phyloP scores from a whole-genome alignment of 2,329 filamentous ascomycete species.

The Talaromyces sp. region DNA sequence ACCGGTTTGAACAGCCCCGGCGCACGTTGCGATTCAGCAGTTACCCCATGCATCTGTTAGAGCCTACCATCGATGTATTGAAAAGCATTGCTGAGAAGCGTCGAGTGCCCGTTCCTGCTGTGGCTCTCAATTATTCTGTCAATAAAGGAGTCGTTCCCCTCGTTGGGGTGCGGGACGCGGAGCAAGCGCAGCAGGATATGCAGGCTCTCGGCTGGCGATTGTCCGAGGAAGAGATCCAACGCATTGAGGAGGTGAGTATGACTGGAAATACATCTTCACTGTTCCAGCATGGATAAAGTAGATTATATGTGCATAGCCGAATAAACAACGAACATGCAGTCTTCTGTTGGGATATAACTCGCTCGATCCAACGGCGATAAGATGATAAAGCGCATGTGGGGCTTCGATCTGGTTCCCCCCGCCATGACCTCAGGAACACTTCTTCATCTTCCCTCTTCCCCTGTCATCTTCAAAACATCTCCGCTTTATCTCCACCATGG shows the following conservation, averaged over 20 bases:
- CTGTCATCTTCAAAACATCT: slow-evolving; percentile 4
- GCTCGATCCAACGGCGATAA: background rate
- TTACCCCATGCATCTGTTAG: slow-evolving; percentile 49
- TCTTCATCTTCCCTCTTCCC: background rate
- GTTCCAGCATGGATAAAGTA: slow-evolving; percentile 47
- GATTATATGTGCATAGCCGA: background rate
- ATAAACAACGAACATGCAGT: too few relatives aligned
- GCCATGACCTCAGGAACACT: slow-evolving; percentile 15
- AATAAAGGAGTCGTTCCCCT: slow-evolving; percentile 49
- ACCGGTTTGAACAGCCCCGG: slow-evolving; percentile 39
- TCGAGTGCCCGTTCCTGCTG: slow-evolving; percentile 39
- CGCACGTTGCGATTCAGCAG: slow-evolving; percentile 43
- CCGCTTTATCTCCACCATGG: slow-evolving; percentile 53
- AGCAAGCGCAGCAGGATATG: slow-evolving; percentile 46
- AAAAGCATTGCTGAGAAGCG: slow-evolving; percentile 40
- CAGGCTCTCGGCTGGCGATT: slow-evolving; percentile 47
- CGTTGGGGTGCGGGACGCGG: slow-evolving; percentile 44
- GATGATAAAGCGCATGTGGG: background rate
- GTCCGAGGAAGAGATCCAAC: slow-evolving; percentile 44
- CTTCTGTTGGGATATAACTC: background rate
- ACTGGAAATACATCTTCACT: slow-evolving; percentile 42
- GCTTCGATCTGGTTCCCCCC: slow-evolving; percentile 14
- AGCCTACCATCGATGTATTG: slow-evolving; percentile 41
- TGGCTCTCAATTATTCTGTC: slow-evolving; percentile 50
- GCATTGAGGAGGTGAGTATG: slow-evolving; percentile 46